Evolutionary conservation across 345 rosid species (phyloP), one percentile per base, ranked within the genome.

Genomic region (Arabis alpina): DNA sequence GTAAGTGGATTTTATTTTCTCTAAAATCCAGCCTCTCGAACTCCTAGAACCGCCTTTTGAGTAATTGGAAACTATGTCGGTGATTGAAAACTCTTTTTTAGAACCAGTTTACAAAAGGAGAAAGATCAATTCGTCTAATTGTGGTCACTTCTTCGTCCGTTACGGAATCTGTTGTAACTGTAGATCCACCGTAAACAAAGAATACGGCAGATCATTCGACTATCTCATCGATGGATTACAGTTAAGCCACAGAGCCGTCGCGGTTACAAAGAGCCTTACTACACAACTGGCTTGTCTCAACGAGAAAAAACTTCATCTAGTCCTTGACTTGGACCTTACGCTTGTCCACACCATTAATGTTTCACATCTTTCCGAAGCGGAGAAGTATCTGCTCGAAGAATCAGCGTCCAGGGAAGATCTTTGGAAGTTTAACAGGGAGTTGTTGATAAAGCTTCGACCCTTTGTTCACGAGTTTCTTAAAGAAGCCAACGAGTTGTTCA

Each of bases 261-360:
- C 55, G 15, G 55, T 6, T 14, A 54, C 59, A 32, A 67, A 67
- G 27, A 4, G 4, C 34, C 6, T 28, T 3, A 54, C 19, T 1
- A 41, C 61, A 6, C 54, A 34, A 6, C 3, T 53, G 30, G 14
- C 9, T 0, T 54, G 52, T 16, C 9, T 67, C 19, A 44, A 41
- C 43, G 53, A 54, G 2, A 67, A 42, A 34, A 67, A 67, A 19
- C 72, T 67, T 52, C 50, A 52, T 51, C 43, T 66, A 23, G 61
- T 53, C 3, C 71, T 66, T 53, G 71, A 66, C 71, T 52, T 66
- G 52, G 71, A 66, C 42, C 60, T 53, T 42, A 66, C 71, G 61
- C 51, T 66, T 39, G 14, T 66, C 5, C 71, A 66, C 28, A 39
- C 61, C 6, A 10, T 27, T 9, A 4, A 3, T 2, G 28, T 54